phyloP scores from a whole-genome alignment of 805 yeast genomes.

The Pichia thaimueangensis region DNA sequence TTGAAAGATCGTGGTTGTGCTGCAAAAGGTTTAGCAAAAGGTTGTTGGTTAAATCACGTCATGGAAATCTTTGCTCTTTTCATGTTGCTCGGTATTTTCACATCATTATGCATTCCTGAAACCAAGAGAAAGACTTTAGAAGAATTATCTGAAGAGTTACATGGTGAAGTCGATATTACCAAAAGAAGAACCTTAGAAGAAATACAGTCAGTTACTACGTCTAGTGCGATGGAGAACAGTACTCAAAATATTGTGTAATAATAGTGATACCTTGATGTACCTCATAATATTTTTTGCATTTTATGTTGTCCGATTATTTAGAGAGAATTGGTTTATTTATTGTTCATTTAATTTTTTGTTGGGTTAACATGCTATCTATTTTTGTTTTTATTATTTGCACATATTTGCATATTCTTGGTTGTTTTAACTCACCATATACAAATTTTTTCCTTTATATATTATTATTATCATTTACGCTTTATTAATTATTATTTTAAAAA shows the following conservation, averaged over 20 bases:
- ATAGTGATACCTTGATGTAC: too few relatives aligned
- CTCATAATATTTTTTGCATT: too few relatives aligned
- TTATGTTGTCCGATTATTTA: too few relatives aligned
- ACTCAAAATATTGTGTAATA: conserved; percentile 5
- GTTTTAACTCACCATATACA: too few relatives aligned
- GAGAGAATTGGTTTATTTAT: too few relatives aligned
- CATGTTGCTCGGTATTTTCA: conserved; percentile 73
- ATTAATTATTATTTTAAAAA: too few relatives aligned
- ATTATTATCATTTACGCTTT: too few relatives aligned
- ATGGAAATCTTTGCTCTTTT: conserved; percentile 91
- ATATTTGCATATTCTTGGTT: too few relatives aligned
- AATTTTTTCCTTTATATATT: too few relatives aligned
- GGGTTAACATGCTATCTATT: too few relatives aligned
- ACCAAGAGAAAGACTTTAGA: conserved; percentile 89
- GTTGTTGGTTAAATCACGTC: conserved; percentile 86
- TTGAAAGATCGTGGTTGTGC: conserved; percentile 75
- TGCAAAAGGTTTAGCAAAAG: conserved; percentile 36
- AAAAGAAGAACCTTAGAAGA: conserved; percentile 8
- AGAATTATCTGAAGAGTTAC: conserved; percentile 72
- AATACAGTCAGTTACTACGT: conserved; percentile 1
- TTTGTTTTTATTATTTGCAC: too few relatives aligned
- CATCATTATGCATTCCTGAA: conserved; percentile 73
- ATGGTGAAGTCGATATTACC: conserved; percentile 59
- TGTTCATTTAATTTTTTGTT: too few relatives aligned
- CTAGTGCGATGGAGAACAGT: not conserved